Evolutionary conservation across 257 asterid species (phyloP), one percentile per base, ranked within the genome.

Genomic region (Solanum okadae): DNA sequence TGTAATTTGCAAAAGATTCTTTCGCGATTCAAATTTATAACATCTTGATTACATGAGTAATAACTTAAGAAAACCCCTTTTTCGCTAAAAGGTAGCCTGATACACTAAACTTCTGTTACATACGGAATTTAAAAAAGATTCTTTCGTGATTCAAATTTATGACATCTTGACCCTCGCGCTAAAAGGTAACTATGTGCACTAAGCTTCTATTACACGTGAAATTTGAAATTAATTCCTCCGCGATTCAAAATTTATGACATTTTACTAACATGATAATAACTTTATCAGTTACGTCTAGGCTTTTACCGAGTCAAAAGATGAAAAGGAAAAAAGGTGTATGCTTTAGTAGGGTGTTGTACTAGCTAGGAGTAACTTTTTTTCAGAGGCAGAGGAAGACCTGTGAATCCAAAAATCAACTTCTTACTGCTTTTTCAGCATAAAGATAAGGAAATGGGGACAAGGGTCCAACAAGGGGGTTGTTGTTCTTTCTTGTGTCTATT

Each of bases 361-460:
- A 29, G 86, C 10, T 29, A 29, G 86, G 44, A 25, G 29, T 49
- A 49, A 49, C 86, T 82, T 82, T 82, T 82, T 81, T 49, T 27
- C 86, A 82, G 70, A 82, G 34, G 12, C 70, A 86, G 63, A 86
- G 73, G 49, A 42, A 71, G 83, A 71, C 56, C 49, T 44, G 73
- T 72, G 85, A 49, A 34, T 33, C 83, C 84, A 86, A 65, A 68
- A 31, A 86, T 86, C 68, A 29, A 73, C 44, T 59, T 35, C 44
- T 25, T 38, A 86, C 37, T 49, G 59, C 85, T 72, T 86, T 86
- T 86, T 23, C 9, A 71, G 88, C 59, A 86, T 73, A 49, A 86
- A 86, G 88, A 86, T 79, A 73, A 52, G 35, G 38, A 86, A 86
- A 73, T 71, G 86, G 86, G 85, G 85, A 44, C 67, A 79, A 79